These are phyloP conservation scores for Chloromonas sp. DNA, from an alignment of 163 green algal genomes.

Conservation along the genomic window DNA sequence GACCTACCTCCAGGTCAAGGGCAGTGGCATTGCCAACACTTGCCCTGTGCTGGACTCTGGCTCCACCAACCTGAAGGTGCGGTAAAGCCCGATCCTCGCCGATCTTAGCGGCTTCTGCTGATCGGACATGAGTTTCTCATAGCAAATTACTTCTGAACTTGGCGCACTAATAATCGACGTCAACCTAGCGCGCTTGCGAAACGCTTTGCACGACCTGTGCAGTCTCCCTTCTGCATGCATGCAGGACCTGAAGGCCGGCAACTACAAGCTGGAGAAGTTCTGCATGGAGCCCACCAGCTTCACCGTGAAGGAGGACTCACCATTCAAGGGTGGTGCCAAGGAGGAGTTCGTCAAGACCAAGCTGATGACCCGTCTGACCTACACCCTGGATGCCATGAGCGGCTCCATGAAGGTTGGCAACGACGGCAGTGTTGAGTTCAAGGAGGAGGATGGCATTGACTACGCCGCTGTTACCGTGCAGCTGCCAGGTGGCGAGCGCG, in stretches of 20 bases:
- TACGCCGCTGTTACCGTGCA: slow-evolving; percentile 95
- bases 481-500: slow-evolving; percentile 94
- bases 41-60: slow-evolving; percentile 79
- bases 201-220: too few relatives aligned
- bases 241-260: slow-evolving; percentile 78
- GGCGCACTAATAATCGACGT: too few relatives aligned
- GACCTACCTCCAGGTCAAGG: slow-evolving; percentile 99
- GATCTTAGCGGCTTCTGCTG: neutral
- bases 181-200: too few relatives aligned
- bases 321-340: slow-evolving; percentile 71
- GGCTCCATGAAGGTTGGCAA: slow-evolving; percentile 81
- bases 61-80: slow-evolving; percentile 37
- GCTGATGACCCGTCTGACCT: slow-evolving; percentile 98
- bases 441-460: slow-evolving; percentile 97
- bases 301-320: slow-evolving; percentile 83
- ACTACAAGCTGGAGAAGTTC: slow-evolving; percentile 93
- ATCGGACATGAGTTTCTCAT: too few relatives aligned
- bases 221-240: neutral
- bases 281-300: slow-evolving; percentile 98
- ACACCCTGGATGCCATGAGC: slow-evolving; percentile 92
- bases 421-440: slow-evolving; percentile 82
- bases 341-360: slow-evolving; percentile 97
- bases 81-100: neutral
- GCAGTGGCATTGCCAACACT: slow-evolving; percentile 93
- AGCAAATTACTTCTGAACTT: too few relatives aligned